Evolutionary conservation across 208 protist genomes (phyloP), one percentile per base, ranked within the genome.

Genomic region (Trypanosoma melophagium): DNA sequence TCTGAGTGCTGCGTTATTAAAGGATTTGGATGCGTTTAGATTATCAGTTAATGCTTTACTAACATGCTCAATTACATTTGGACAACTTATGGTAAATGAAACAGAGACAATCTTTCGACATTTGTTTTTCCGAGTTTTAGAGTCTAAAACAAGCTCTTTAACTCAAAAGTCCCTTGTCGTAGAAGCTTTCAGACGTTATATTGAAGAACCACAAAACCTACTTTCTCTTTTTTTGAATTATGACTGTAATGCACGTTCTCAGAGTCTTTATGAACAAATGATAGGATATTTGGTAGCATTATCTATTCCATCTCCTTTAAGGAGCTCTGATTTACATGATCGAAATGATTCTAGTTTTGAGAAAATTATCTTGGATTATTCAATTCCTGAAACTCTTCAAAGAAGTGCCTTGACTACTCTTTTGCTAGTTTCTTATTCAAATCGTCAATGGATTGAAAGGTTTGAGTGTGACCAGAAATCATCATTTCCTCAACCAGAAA

Each of bases 141-240:
- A 97, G 56, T 96, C 89, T 4, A 74, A 76, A 13, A 89, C 90
- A 61, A 91, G 82, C 10, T 88, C 92, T 8, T 67, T 89, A 10
- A 69, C 83, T 50, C 94, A 98, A 52, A 98, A 98, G 71, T 65
- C 83, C 17, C 70, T 97, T 17, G 89, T 98, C 10, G 69, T 98
- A 14, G 90, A 97, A 51, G 91, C 79, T 8, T 85, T 98, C 22
- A 72, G 71, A 25, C 81, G 81, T 21, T 93, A 97, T 74, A 97
- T 93, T 68, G 90, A 97, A 68, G 89, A 98, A 72, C 94, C 96
- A 51, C 94, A 98, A 71, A 88, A 93, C 22, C 69, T 99, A n/a
- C 77, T 98, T 0, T 90, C 96, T 57, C 84, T 99, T 16, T 99
- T 98, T 68, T 69, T 99, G 50, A 99, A 99, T 83, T 99, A 99